A percentile compares a stretch with the other conserved stretches of the same genome.
Conservation (phyloP, 495 filamentous ascomycete genomes). For the Aspergillus panamensis region DNA sequence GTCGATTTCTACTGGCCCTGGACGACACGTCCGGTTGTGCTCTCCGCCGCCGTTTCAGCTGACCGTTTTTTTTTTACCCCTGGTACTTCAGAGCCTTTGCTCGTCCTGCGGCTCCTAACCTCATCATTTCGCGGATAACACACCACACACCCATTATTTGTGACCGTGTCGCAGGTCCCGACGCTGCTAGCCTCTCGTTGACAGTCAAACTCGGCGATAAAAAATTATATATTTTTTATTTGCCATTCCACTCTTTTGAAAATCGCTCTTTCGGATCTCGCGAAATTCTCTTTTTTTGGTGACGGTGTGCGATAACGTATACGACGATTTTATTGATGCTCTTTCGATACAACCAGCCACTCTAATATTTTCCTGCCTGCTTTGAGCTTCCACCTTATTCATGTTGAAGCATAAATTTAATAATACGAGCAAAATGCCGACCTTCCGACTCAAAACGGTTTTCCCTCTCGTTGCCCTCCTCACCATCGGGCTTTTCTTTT, state of each 20-base stretch:
- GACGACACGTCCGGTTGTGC: conserved; percentile 19
- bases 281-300: conserved; percentile 2
- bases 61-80: conserved; percentile 8
- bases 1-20: conserved; percentile 15
- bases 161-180: conserved; percentile 26
- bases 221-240: conserved; percentile 19
- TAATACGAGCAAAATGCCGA: conserved; percentile 42
- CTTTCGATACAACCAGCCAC: conserved; percentile 14
- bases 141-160: conserved; percentile 16
- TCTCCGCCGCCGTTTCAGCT: conserved; percentile 6
- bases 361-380: conserved; percentile 8
- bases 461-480: conserved; percentile 44
- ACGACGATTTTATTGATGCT: conserved; percentile 14
- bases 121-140: conserved; percentile 6
- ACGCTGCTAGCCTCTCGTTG: conserved; percentile 36
- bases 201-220: conserved; percentile 22
- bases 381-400: conserved; percentile 18
- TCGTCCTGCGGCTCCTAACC: conserved; percentile 8
- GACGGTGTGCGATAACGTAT: conserved; percentile 14
- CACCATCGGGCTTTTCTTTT: conserved; percentile 47
- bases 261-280: conserved; percentile 9
- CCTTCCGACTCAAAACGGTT: conserved; percentile 44
- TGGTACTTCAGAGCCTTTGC: conserved; percentile 3
- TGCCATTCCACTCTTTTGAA: conserved; percentile 26
- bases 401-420: conserved; percentile 40